Evolutionary conservation across 2,329 filamentous ascomycete genomes (phyloP).

Genomic region (Calonectria pauciramosa): DNA sequence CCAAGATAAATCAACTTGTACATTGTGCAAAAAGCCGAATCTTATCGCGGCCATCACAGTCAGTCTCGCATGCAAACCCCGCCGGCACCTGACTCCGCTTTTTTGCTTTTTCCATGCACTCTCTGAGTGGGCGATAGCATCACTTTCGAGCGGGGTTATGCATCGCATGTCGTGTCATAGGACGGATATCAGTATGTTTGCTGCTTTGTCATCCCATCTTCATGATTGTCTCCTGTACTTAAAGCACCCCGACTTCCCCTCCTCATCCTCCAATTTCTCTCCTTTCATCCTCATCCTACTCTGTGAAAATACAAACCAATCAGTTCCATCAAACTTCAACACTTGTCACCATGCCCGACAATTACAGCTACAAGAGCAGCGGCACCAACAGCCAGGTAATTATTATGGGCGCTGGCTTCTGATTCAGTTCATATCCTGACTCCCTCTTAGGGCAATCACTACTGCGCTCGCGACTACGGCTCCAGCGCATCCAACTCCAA

Average conservation of each 20-base stretch:
- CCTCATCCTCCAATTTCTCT: too few species aligned
- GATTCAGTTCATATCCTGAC: not conserved
- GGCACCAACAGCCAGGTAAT: slow-evolving; percentile 75
- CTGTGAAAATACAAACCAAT: not conserved
- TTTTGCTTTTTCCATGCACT: not conserved
- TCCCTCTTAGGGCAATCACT: slow-evolving; percentile 73
- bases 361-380: slow-evolving; percentile 60
- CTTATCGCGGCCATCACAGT: not conserved
- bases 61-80: not conserved
- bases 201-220: not conserved
- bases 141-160: not conserved
- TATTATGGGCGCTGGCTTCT: not conserved
- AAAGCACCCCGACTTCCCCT: not conserved
- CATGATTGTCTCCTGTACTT: not conserved
- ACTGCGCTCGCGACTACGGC: slow-evolving; percentile 75
- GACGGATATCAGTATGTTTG: not conserved
- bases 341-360: slow-evolving; percentile 31
- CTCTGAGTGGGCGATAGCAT: not conserved
- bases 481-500: slow-evolving; percentile 68
- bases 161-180: not conserved
- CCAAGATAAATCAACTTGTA: not conserved
- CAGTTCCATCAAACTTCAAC: not conserved
- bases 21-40: not conserved
- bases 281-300: not conserved
- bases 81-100: not conserved